Base-by-base conservation (phyloP, 176 grass and related monocot species). In the Avena eriantha region DNA sequence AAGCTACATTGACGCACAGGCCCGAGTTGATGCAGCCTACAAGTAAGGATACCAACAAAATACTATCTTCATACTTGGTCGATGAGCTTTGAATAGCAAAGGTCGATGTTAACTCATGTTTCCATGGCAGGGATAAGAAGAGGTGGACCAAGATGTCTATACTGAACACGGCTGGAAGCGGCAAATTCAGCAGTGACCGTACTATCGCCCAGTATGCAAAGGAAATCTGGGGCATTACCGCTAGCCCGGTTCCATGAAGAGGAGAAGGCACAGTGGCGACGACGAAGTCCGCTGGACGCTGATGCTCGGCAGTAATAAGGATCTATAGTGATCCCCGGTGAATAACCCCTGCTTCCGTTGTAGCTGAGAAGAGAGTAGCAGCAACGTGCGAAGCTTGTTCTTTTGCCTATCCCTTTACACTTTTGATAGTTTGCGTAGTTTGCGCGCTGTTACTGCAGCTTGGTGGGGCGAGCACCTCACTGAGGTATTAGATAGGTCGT, bases 181-280 rank as follows among this genome's bases (percentile, higher is more conserved):
- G 97, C 65, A 96, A 99, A 81, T 99, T 99, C 80, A 99, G 97
- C 92, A 99, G 97, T 3, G 97, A 99, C 72, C 94, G 97, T 16
- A 99, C 97, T 13, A 99, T 99, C 71, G 82, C 85, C 23, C 92
- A 99, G 69, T 99, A 99, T 78, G 94, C 97, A 5, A 94, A 96
- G 82, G 92, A 96, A 80, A 99, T 96, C 83, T 99, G 92, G 94
- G 89, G 77, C 73, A 96, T 99, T 58, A 72, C 91, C 49, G 83
- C 92, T 47, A 93, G 83, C 76, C 94, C 93, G 35, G 87, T 96
- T 68, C 88, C 87, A 2, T 96, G 50, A 81, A 26, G 29, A 29
- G 29, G 13, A 60, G 22, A 59, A 80, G 76, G 4, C 8, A 5
- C 26, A 7, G 16, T 69, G 76, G 65, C 29, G 29, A 29, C 39